Conservation (phyloP, 2,329 filamentous ascomycete genomes). For the Penicillium aurantiogriseum region DNA sequence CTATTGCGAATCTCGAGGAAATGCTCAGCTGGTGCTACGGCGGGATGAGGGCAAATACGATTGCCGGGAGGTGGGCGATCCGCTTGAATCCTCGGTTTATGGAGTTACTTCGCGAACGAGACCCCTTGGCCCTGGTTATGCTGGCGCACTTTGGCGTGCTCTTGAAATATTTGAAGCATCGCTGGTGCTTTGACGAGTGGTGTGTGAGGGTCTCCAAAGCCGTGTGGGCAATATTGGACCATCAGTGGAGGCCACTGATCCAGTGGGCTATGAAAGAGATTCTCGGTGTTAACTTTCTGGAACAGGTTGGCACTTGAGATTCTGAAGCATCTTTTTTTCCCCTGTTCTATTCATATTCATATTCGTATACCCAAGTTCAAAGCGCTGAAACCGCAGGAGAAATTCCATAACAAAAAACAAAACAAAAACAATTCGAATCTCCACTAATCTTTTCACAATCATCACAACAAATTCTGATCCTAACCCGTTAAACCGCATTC, state of each 20-base stretch:
- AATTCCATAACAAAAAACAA: not conserved
- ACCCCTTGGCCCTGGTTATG: conserved; percentile 53
- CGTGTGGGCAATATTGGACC: conserved; percentile 43
- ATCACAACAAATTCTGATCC: not conserved
- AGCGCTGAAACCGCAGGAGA: not conserved
- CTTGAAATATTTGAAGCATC: conserved; percentile 56
- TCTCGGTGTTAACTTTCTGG: conserved; percentile 26
- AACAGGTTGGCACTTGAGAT: conserved; percentile 9
- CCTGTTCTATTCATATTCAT: not conserved
- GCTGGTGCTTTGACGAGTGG: conserved; percentile 68
- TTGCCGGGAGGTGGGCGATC: conserved; percentile 40
- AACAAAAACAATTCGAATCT: not conserved
- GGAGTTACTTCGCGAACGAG: conserved; percentile 38
- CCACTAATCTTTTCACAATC: not conserved
- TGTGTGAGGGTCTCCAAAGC: conserved; percentile 65
- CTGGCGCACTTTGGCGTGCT: conserved; percentile 61
- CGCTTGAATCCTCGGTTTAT: conserved; percentile 35
- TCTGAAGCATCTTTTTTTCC: no score
- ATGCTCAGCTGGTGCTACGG: conserved; percentile 27
- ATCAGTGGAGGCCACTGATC: conserved; percentile 31
- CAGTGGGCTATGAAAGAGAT: conserved; percentile 34
- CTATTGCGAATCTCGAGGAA: conserved; percentile 30
- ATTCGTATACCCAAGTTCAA: conserved; percentile 4
- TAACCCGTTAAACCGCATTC: not conserved
- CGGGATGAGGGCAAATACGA: conserved; percentile 55